A percentile compares a stretch with the other conserved stretches of the same genome.
phyloP scores from a whole-genome alignment of 768 basidiomycete genomes.

The Rhizopogon vinicolor region DNA sequence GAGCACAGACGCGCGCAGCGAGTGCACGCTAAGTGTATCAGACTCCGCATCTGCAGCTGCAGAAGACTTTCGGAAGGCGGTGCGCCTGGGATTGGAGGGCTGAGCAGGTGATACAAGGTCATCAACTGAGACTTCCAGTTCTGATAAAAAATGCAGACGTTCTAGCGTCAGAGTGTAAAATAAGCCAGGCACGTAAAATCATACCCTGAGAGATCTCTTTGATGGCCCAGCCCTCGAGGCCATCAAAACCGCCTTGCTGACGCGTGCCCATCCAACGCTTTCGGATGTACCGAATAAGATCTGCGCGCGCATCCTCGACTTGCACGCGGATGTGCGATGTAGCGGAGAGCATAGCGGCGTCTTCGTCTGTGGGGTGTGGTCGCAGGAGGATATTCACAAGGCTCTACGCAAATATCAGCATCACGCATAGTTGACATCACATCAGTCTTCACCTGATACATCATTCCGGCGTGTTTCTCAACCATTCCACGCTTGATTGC shows the following conservation, averaged over 20 bases:
- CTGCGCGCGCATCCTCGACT: conserved; percentile 62
- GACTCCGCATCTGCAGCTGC: conserved; percentile 25
- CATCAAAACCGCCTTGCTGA: conserved; percentile 75
- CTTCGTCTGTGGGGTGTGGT: conserved; percentile 54
- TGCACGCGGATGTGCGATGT: conserved; percentile 68
- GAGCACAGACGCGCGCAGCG: conserved; percentile 40
- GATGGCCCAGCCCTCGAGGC: conserved; percentile 81
- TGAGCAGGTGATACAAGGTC: conserved; percentile 58
- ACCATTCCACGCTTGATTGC: conserved; percentile 56
- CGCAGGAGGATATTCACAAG: conserved; percentile 74
- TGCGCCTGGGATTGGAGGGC: conserved; percentile 13
- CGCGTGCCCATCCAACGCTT: conserved; percentile 74
- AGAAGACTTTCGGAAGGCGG: neutral
- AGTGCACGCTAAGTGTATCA: conserved; percentile 41
- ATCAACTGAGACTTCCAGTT: conserved; percentile 74
- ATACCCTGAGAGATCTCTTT: conserved; percentile 64
- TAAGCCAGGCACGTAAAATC: neutral
- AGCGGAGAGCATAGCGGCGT: conserved; percentile 57
- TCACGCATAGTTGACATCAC: neutral
- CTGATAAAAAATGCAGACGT: conserved; percentile 32
- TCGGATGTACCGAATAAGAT: conserved; percentile 56
- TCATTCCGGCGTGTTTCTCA: conserved; percentile 55
- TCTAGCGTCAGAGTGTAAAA: neutral
- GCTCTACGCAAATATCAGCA: conserved; percentile 36
- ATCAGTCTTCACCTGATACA: conserved; percentile 66